These are phyloP conservation scores for Diaporthe vaccinii DNA, from an alignment of 2,329 filamentous ascomycete species.

Conservation along the genomic window DNA sequence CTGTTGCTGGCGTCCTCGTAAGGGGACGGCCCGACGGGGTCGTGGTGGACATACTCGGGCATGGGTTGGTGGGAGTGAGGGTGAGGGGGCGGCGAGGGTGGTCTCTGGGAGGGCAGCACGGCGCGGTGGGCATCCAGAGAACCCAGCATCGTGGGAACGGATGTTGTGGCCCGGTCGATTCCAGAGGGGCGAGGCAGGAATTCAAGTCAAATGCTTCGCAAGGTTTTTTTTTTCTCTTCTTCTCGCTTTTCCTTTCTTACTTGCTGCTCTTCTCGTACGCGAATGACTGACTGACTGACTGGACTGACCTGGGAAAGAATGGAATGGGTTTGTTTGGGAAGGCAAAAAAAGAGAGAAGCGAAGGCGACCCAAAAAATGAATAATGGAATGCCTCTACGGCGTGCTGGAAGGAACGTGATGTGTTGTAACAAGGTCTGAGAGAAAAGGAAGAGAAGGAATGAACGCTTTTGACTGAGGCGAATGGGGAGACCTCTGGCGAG, in stretches of 20 bases:
- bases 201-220: constrained; percentile 43
- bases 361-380: constrained; percentile 47
- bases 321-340: constrained; percentile 15
- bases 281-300: constrained; percentile 5
- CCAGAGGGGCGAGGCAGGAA: constrained; percentile 44
- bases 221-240: background rate
- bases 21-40: background rate
- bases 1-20: constrained; percentile 27
- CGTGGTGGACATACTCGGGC: constrained; percentile 31
- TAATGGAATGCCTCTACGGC: constrained; percentile 60
- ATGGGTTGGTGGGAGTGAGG: constrained; percentile 46
- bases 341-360: constrained; percentile 44
- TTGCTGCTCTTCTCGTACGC: background rate
- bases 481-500: background rate
- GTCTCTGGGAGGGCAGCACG: constrained; percentile 65
- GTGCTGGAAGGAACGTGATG: constrained; percentile 53
- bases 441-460: constrained; percentile 40
- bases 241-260: background rate
- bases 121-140: constrained; percentile 59
- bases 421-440: constrained; percentile 29
- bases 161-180: constrained; percentile 6
- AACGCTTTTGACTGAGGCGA: constrained; percentile 35
- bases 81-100: constrained; percentile 51
- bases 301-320: constrained; percentile 8
- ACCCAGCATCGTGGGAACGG: constrained; percentile 48